phyloP scores from a whole-genome alignment of 345 rosid species.

The Rhodamnia argentea region DNA sequence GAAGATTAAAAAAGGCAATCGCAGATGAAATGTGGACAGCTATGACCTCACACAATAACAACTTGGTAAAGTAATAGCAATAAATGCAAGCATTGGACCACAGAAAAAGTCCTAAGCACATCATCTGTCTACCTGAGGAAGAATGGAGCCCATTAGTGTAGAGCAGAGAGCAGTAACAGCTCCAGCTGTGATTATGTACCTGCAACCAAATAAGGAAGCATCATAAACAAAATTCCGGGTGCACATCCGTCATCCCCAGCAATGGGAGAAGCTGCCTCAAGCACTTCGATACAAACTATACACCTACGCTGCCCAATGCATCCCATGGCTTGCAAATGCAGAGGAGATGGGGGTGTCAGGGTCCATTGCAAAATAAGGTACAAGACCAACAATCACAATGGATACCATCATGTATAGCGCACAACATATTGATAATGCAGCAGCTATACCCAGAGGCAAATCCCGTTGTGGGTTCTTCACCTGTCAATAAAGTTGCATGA shows the following conservation, averaged over 20 bases:
- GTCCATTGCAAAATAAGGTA: constrained; percentile 90
- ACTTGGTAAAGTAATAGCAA: background rate
- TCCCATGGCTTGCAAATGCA: constrained; percentile 78
- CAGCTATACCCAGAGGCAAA: constrained; percentile 89
- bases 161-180: constrained; percentile 95
- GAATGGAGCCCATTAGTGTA: constrained; percentile 86
- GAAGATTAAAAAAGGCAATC: background rate
- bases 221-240: background rate
- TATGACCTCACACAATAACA: background rate
- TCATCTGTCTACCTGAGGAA: constrained; percentile 77
- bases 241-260: background rate
- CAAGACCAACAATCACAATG: constrained; percentile 79
- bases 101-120: background rate
- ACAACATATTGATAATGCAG: constrained; percentile 80
- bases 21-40: background rate
- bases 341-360: constrained; percentile 98
- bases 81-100: background rate
- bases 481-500: constrained; percentile 25
- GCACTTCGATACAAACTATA: background rate
- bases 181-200: constrained; percentile 77
- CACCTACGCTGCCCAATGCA: constrained; percentile 99
- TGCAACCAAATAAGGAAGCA: constrained; percentile 19
- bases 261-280: too few species aligned
- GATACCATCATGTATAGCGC: constrained; percentile 91
- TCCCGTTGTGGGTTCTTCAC: constrained; percentile 97